phyloP scores from a whole-genome alignment of 2,329 filamentous ascomycete genomes.

The Fulvia fulva region DNA sequence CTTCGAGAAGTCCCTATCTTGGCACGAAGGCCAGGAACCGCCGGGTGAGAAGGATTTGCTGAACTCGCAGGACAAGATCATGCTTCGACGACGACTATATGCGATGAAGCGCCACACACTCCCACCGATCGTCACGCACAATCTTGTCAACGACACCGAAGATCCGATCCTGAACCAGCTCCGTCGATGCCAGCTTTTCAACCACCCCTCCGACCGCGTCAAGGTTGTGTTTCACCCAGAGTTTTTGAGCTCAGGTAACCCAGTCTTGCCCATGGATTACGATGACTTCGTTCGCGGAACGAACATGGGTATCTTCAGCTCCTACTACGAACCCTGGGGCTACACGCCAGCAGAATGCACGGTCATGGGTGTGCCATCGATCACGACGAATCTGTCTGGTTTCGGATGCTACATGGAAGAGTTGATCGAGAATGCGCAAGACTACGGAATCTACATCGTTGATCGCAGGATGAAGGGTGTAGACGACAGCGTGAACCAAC shows the following conservation, averaged over 20 bases:
- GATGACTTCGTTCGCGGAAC: conserved; percentile 98
- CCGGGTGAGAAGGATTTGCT: conserved; percentile 97
- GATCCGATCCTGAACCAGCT: conserved; percentile 96
- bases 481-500: conserved; percentile 94
- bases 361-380: conserved; percentile 97
- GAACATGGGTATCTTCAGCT: conserved; percentile 90
- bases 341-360: conserved; percentile 98
- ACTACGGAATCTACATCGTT: conserved; percentile 99
- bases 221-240: conserved; percentile 98
- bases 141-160: conserved; percentile 92
- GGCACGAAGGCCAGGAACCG: conserved; percentile 90
- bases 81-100: conserved; percentile 85
- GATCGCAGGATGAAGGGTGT: conserved; percentile 93
- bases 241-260: conserved; percentile 93
- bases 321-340: conserved; percentile 99
- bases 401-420: conserved; percentile 99
- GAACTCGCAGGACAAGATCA: conserved; percentile 83
- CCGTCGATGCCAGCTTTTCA: conserved; percentile 93
- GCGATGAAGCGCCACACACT: conserved; percentile 91
- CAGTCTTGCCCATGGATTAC: conserved; percentile 91
- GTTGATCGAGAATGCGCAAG: conserved; percentile 92
- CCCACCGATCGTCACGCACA: conserved; percentile 96
- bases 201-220: conserved; percentile 88
- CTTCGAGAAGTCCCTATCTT: conserved; percentile 89
- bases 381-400: conserved; percentile 95